phyloP scores from a whole-genome alignment of 2,329 filamentous ascomycete genomes.

The Microcyclospora tardicrescens region DNA sequence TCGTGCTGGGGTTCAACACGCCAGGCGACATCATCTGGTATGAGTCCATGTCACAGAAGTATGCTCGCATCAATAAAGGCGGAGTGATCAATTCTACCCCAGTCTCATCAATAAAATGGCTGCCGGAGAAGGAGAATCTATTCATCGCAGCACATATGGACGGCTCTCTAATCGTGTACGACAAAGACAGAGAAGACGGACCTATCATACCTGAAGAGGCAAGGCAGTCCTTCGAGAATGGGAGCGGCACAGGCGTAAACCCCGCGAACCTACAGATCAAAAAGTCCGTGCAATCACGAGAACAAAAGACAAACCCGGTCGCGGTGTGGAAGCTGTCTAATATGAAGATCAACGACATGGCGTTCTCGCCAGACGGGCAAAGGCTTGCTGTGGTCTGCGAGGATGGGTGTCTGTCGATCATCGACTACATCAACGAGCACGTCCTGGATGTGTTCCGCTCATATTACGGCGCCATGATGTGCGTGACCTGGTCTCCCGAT shows the following conservation, averaged over 20 bases:
- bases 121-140: conserved; percentile 83
- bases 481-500: conserved; percentile 95
- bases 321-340: conserved; percentile 87
- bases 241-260: conserved; percentile 12
- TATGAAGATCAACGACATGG: conserved; percentile 77
- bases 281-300: conserved; percentile 87
- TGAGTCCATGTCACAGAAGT: conserved; percentile 91
- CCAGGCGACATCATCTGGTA: conserved; percentile 92
- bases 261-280: conserved; percentile 51
- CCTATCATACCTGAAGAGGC: conserved; percentile 55
- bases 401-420: conserved; percentile 76
- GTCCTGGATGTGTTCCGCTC: conserved; percentile 77
- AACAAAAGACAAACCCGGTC: conserved; percentile 86
- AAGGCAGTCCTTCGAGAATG: conserved; percentile 14
- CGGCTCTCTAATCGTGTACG: conserved; percentile 81
- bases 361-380: conserved; percentile 79
- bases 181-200: conserved; percentile 91
- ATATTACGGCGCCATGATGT: conserved; percentile 87
- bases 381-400: conserved; percentile 85
- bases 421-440: conserved; percentile 83
- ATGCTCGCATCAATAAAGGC: conserved; percentile 93
- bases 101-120: conserved; percentile 80
- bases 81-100: conserved; percentile 78
- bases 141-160: conserved; percentile 90
- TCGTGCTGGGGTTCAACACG: conserved; percentile 91